Conservation (phyloP, 768 basidiomycete genomes). For the Leccinum subgranulosum region DNA sequence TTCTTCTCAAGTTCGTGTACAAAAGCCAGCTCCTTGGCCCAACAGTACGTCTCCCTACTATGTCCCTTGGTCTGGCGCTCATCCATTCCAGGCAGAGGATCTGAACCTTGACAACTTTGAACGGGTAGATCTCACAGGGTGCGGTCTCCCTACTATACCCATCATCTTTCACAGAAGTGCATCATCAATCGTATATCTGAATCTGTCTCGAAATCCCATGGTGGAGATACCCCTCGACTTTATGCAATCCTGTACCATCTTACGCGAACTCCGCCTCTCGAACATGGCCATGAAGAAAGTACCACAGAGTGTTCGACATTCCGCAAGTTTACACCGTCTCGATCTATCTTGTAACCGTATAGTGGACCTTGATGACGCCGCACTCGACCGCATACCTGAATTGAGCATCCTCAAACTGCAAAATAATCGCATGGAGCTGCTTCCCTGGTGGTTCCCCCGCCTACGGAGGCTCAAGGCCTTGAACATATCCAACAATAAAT, state of each 20-base stretch:
- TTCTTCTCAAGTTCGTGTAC: conserved; percentile 88
- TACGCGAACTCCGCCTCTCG: conserved; percentile 83
- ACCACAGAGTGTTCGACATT: conserved; percentile 78
- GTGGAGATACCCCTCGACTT: conserved; percentile 96
- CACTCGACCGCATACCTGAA: conserved; percentile 69
- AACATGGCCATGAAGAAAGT: conserved; percentile 95
- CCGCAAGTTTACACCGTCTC: conserved; percentile 68
- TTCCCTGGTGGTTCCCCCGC: conserved; percentile 83
- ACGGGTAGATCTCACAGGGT: conserved; percentile 75
- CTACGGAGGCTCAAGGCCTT: conserved; percentile 68
- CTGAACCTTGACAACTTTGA: conserved; percentile 68
- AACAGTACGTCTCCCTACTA: conserved; percentile 42
- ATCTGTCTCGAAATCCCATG: conserved; percentile 92
- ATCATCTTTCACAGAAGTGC: conserved; percentile 83
- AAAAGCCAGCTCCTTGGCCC: conserved; percentile 70
- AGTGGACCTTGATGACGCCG: conserved; percentile 81
- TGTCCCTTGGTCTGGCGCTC: not conserved
- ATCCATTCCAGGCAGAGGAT: conserved; percentile 61
- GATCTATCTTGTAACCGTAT: conserved; percentile 93
- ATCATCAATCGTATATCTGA: conserved; percentile 77
- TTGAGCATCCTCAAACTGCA: conserved; percentile 71
- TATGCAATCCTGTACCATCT: conserved; percentile 78
- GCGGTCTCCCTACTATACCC: conserved; percentile 84
- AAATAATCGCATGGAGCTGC: conserved; percentile 86
- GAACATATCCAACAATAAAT: conserved; percentile 97